Conservation (phyloP, 139 green algal genomes). For the Picochlorum sp. region DNA sequence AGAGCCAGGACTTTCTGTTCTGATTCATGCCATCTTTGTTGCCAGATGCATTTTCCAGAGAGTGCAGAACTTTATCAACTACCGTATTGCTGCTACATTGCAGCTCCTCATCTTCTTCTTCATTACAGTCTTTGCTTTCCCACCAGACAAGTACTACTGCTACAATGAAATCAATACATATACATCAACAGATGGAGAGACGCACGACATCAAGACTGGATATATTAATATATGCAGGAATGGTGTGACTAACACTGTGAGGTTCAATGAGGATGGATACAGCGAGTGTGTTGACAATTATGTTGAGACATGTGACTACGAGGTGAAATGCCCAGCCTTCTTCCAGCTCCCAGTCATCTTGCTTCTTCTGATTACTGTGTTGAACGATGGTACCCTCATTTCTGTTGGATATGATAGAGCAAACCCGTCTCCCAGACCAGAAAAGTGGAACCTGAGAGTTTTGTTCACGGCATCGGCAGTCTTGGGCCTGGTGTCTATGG, state of each 20-base stretch:
- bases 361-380: conserved; percentile 83
- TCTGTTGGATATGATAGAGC: conserved; percentile 79
- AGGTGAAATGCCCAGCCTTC: conserved; percentile 45
- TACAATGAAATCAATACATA: background rate
- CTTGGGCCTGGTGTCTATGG: conserved; percentile 59
- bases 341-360: conserved; percentile 79
- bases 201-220: background rate
- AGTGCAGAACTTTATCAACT: conserved; percentile 79
- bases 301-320: background rate
- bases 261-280: background rate
- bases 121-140: conserved; percentile 63
- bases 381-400: conserved; percentile 87
- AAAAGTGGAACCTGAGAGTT: conserved; percentile 65
- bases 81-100: conserved; percentile 61
- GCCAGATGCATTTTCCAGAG: conserved; percentile 70
- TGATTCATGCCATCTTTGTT: conserved; percentile 69
- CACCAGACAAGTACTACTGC: conserved; percentile 44
- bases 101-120: conserved; percentile 88
- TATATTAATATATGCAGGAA: background rate
- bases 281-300: background rate
- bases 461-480: conserved; percentile 61
- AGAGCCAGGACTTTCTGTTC: conserved; percentile 57
- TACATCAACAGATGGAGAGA: background rate
- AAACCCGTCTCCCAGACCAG: conserved; percentile 51
- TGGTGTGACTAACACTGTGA: background rate